Evolutionary conservation across 106 monocot species (phyloP).

Genomic region (Amphibolis antarctica): DNA sequence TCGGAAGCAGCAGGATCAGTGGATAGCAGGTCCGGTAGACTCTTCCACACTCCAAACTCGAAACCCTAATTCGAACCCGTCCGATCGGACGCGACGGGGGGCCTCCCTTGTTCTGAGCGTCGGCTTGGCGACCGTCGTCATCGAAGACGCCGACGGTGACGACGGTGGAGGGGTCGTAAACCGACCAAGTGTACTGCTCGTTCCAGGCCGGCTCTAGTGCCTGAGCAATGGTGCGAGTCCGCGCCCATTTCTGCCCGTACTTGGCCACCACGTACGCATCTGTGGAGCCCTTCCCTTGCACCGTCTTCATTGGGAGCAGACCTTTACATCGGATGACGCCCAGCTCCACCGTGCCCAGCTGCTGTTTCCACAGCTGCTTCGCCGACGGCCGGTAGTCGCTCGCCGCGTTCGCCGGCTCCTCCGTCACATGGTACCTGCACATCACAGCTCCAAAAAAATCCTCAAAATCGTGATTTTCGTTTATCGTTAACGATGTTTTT

Average conservation of each 20-base stretch:
- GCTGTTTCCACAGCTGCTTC: constrained; percentile 66
- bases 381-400: constrained; percentile 95
- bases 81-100: constrained; percentile 46
- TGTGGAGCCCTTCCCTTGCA: constrained; percentile 44
- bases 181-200: constrained; percentile 93
- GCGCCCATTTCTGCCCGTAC: constrained; percentile 87
- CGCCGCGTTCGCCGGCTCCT: constrained; percentile 39
- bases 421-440: constrained; percentile 51
- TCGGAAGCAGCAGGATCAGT: constrained; percentile 35
- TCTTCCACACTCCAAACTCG: constrained; percentile 39
- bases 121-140: constrained; percentile 8
- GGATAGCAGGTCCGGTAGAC: constrained; percentile 53
- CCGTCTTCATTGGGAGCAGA: constrained; percentile 52
- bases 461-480: too few species aligned
- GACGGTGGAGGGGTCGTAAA: constrained; percentile 72
- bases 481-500: too few species aligned
- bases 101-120: constrained; percentile 6
- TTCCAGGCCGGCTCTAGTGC: constrained; percentile 78
- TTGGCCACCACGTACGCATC: constrained; percentile 73
- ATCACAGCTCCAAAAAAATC: too few species aligned
- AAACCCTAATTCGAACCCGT: constrained; percentile 58
- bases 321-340: constrained; percentile 64
- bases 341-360: constrained; percentile 63
- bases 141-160: constrained; percentile 79
- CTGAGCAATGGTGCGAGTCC: constrained; percentile 54